phyloP scores from a whole-genome alignment of 495 filamentous ascomycete genomes.

The Jackrogersella minutella region DNA sequence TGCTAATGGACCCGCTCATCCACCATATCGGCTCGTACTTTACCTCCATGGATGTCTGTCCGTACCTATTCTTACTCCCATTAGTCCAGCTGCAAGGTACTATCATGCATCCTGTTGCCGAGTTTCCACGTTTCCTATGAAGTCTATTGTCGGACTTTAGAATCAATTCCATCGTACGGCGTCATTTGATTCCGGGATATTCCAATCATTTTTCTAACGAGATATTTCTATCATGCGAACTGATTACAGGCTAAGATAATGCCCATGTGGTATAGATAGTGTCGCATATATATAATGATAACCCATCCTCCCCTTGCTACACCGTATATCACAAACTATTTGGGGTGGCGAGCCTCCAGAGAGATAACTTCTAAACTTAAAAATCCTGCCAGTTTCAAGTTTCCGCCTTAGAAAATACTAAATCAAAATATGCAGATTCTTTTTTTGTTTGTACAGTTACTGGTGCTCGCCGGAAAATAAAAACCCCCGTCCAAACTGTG shows the following conservation, averaged over 20 bases:
- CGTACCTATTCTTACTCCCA: not conserved
- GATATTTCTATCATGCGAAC: constrained; percentile 1
- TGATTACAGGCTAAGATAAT: constrained; percentile 6
- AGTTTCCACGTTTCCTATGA: too few species aligned
- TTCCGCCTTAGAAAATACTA: constrained; percentile 15
- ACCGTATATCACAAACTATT: constrained; percentile 38
- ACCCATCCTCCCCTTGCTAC: constrained; percentile 23
- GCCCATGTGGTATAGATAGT: constrained; percentile 31
- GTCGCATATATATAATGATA: constrained; percentile 31
- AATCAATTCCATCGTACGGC: too few species aligned
- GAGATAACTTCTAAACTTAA: constrained; percentile 30
- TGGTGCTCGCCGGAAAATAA: constrained; percentile 8
- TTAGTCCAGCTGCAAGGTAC: not conserved
- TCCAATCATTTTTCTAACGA: not conserved
- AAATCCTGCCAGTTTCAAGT: constrained; percentile 22
- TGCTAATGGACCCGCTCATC: constrained; percentile 10
- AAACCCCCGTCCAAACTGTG: constrained; percentile 10
- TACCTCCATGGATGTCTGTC: too few species aligned
- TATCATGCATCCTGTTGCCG: too few species aligned
- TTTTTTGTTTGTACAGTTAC: constrained; percentile 37
- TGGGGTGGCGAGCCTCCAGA: constrained; percentile 30
- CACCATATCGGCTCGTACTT: not conserved
- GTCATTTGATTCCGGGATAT: too few species aligned
- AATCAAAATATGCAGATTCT: constrained; percentile 36
- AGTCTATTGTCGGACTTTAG: too few species aligned